These are phyloP conservation scores for Hypomontagnella submonticulosa DNA, from an alignment of 495 filamentous ascomycete species.

Conservation along the genomic window DNA sequence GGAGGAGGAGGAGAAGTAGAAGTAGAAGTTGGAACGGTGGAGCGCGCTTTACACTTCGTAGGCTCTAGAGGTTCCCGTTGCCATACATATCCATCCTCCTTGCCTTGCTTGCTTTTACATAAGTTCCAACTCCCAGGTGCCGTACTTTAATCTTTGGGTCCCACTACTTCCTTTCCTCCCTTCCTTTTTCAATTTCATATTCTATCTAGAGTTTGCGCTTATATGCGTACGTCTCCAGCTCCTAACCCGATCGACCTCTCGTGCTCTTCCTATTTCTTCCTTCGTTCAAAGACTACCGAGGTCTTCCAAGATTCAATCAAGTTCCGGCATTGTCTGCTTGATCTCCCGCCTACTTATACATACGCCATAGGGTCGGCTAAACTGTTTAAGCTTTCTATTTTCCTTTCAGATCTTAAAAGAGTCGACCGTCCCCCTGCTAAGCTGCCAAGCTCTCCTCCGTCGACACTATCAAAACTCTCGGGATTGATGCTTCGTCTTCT, in stretches of 20 bases:
- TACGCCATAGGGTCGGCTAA: not conserved
- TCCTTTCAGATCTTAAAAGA: constrained; percentile 6
- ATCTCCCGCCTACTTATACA: no score
- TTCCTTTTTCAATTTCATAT: constrained; percentile 1
- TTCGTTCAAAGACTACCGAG: constrained; percentile 20
- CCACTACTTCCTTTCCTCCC: constrained; percentile 5
- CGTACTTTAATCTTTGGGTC: not conserved
- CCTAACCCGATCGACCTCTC: not conserved
- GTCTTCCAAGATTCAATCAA: not conserved
- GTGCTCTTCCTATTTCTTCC: not conserved
- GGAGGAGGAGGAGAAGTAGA: constrained; percentile 6
- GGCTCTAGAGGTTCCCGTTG: constrained; percentile 1
- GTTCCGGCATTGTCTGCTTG: not conserved
- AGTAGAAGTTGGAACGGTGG: not conserved
- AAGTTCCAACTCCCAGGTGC: constrained; percentile 5
- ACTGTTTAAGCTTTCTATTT: constrained; percentile 10
- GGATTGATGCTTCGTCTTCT: constrained; percentile 20
- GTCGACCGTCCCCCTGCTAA: constrained; percentile 1
- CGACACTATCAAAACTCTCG: not conserved
- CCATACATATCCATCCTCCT: constrained; percentile 1
- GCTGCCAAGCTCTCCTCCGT: constrained; percentile 1
- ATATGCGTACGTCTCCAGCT: not conserved
- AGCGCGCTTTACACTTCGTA: not conserved
- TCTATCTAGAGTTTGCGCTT: constrained; percentile 13
- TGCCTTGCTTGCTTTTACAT: constrained; percentile 18